Base-by-base conservation (phyloP, 306 rosid species). In the Herpetospermum pedunculosum region DNA sequence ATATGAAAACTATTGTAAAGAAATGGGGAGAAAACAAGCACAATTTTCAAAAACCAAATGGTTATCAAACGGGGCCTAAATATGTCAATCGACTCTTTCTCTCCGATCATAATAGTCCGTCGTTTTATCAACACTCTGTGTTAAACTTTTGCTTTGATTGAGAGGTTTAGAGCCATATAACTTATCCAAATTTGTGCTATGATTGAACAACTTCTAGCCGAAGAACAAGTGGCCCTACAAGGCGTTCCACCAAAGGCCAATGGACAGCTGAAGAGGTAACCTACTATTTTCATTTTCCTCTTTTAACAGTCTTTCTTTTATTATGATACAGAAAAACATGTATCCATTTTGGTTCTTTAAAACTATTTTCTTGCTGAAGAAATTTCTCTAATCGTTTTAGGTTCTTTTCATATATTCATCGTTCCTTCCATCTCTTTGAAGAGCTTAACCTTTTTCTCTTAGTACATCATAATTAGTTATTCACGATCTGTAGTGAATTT, bases 231-330 rank as follows among this genome's bases (percentile, higher is more conserved):
- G 99, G 97, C 74, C 99, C 99, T 76, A 88, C 99, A 2, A 88
- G 99, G 89, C 99, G 97, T 69, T 95, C 99, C 76, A 89, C 99
- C 0, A 95, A 95, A 86, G 99, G 99, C 72, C 97, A 95, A 72
- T 95, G 99, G 99, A 92, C 96, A 1, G 70, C 92, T 32, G 96
- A 89, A 79, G 99, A 95, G 96, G 99, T 95, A 50, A 78, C 62
- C 75, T 50, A 50, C 58, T 73, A 68, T 72, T 44, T 76, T 38
- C 34, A 4, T 12, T 52, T 58, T 74, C 19, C 25, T 57, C 25
- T 57, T 59, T 10, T 0, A 46, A 14, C 13, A 6, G 13, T 25
- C 49, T 28, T 70, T 18, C 59, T 21, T 2, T 68, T 2, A 44
- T 13, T 73, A 18, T 52, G 35, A 38, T 35, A 16, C 35, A 53